phyloP scores from a whole-genome alignment of 371 early-diverging fungal species.

The Lichtheimia corymbifera region DNA sequence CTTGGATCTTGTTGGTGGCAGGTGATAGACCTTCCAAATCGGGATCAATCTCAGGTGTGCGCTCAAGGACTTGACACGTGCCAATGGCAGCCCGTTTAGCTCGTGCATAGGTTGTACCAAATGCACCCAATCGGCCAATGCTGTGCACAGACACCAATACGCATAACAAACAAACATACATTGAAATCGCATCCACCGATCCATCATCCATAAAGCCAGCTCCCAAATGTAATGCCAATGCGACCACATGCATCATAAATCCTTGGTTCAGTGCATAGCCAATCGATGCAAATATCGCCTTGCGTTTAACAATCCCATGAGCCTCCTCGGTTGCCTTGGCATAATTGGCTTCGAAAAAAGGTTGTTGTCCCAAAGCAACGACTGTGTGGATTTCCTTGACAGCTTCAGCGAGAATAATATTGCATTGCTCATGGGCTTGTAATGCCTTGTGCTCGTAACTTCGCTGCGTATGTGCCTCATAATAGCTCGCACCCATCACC shows the following conservation, averaged over 20 bases:
- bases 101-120: conserved; percentile 59
- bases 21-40: conserved; percentile 31
- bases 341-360: conserved; percentile 56
- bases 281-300: conserved; percentile 47
- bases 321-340: conserved; percentile 49
- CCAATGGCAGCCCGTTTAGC: conserved; percentile 82
- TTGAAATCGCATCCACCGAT: conserved; percentile 9
- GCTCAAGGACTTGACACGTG: conserved; percentile 73
- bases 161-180: conserved; percentile 64
- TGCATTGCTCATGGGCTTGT: conserved; percentile 56
- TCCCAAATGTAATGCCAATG: conserved; percentile 49
- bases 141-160: conserved; percentile 71
- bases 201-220: conserved; percentile 26
- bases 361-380: conserved; percentile 70
- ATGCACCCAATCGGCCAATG: conserved; percentile 57
- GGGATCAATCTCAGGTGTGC: conserved; percentile 62
- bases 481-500: conserved; percentile 25
- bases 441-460: conserved; percentile 50
- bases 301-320: conserved; percentile 51
- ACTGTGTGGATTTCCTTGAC: conserved; percentile 82
- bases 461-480: conserved; percentile 19
- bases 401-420: conserved; percentile 72
- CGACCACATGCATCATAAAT: conserved; percentile 52
- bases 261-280: conserved; percentile 61
- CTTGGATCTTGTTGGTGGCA: conserved; percentile 5